Percentiles rank a stretch among this genome's conserved stretches.
Conservation (phyloP, 176 grass and related monocot genomes). For the Cymbopogon citratus region DNA sequence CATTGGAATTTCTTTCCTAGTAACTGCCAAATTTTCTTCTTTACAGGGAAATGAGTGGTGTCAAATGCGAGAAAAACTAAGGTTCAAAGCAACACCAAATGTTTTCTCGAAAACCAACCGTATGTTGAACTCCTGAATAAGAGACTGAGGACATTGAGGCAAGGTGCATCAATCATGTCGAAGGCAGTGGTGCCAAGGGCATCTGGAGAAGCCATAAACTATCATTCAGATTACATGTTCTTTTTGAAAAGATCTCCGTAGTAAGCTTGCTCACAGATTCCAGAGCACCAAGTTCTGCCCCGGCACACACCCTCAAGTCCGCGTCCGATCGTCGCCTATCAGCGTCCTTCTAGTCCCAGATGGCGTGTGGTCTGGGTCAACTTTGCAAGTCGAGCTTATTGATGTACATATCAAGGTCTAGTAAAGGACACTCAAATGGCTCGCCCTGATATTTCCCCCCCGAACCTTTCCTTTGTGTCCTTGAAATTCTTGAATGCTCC, state of each 20-base stretch:
- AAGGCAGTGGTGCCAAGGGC: slow-evolving; percentile 21
- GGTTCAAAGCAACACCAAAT: too few species aligned
- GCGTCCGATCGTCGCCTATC: too few species aligned
- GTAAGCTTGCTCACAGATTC: neutral
- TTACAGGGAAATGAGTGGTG: too few species aligned
- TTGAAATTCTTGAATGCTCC: slow-evolving; percentile 41
- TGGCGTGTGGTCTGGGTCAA: slow-evolving; percentile 33
- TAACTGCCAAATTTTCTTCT: too few species aligned
- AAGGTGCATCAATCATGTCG: slow-evolving; percentile 28
- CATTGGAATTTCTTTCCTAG: too few species aligned
- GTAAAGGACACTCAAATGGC: slow-evolving; percentile 33
- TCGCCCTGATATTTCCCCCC: slow-evolving; percentile 30
- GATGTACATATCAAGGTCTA: slow-evolving; percentile 35
- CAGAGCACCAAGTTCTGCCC: too few species aligned
- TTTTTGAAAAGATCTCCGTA: slow-evolving; percentile 19
- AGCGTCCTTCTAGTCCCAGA: too few species aligned
- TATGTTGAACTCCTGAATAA: too few species aligned
- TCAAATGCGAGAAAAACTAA: too few species aligned
- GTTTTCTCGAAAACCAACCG: too few species aligned
- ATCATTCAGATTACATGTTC: slow-evolving; percentile 41
- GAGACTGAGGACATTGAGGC: too few species aligned
- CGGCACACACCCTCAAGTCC: too few species aligned
- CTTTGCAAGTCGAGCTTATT: slow-evolving; percentile 26
- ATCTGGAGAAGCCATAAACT: slow-evolving; percentile 3
- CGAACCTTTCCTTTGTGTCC: slow-evolving; percentile 39